Percentiles rank a stretch among this genome's conserved stretches.
Conservation (phyloP, 2,329 filamentous ascomycete species). For the Monosporascus sp. region DNA sequence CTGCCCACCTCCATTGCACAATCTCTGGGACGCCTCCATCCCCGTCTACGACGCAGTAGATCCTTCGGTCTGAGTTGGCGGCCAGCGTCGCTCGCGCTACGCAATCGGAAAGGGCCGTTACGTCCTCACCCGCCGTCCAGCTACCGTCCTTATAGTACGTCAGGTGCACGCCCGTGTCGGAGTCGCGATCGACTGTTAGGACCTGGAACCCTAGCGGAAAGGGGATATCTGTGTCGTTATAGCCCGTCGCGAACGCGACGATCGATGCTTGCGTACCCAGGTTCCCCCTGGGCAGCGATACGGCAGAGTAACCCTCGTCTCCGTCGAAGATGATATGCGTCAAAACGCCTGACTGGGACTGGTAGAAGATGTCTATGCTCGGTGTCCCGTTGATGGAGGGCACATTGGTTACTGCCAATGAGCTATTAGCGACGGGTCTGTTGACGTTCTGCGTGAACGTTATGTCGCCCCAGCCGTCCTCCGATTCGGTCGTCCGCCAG, state of each 20-base stretch:
- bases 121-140: not conserved
- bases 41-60: not conserved
- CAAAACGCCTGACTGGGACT: not conserved
- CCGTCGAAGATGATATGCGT: constrained; percentile 1
- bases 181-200: not conserved
- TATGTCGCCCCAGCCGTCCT: not conserved
- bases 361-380: constrained; percentile 1
- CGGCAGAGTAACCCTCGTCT: not conserved
- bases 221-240: not conserved
- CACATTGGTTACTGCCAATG: not conserved
- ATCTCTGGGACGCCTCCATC: not conserved
- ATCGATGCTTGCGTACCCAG: not conserved
- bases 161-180: not conserved
- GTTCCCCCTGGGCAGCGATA: not conserved
- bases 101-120: not conserved
- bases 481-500: not conserved
- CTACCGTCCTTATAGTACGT: not conserved
- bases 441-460: not conserved
- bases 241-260: not conserved
- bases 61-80: not conserved
- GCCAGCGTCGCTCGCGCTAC: not conserved
- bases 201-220: not conserved
- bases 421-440: not conserved
- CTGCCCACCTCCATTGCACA: not conserved
- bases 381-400: not conserved